Conservation (phyloP, 805 yeast genomes). For the Lachancea cidri region DNA sequence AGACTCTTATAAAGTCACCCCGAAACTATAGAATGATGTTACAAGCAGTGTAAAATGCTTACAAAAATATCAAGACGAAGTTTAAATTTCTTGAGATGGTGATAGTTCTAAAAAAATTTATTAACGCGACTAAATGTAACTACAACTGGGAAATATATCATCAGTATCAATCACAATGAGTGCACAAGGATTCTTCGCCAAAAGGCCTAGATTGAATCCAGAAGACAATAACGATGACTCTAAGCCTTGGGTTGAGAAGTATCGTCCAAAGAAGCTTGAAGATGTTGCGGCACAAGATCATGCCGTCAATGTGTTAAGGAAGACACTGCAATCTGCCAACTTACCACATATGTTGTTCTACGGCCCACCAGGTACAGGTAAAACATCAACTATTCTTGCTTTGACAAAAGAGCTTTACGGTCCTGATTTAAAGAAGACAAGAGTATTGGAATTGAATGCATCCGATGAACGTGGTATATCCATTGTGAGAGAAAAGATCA, state of each 20-base stretch:
- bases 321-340: slow-evolving; percentile 73
- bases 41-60: too few relatives aligned
- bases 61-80: too few relatives aligned
- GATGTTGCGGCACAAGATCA: slow-evolving; percentile 92
- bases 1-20: too few relatives aligned
- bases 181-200: slow-evolving; percentile 11
- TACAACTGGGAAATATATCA: background rate
- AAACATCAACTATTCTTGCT: slow-evolving; percentile 83
- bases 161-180: slow-evolving; percentile 2
- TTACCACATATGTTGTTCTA: slow-evolving; percentile 88
- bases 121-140: background rate
- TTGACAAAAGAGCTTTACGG: slow-evolving; percentile 76
- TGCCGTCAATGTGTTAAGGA: slow-evolving; percentile 76
- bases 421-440: slow-evolving; percentile 57
- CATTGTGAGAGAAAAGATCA: slow-evolving; percentile 79
- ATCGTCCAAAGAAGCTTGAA: slow-evolving; percentile 80
- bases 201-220: slow-evolving; percentile 25
- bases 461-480: slow-evolving; percentile 90
- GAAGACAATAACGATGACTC: slow-evolving; percentile 23
- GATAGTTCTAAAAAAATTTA: background rate
- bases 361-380: slow-evolving; percentile 94
- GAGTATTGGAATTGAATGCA: slow-evolving; percentile 82
- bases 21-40: too few relatives aligned
- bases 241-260: slow-evolving; percentile 92
- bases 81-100: too few relatives aligned